Evolutionary conservation across 768 basidiomycete genomes (phyloP).

Genomic region (Hemileccinum impolitum): DNA sequence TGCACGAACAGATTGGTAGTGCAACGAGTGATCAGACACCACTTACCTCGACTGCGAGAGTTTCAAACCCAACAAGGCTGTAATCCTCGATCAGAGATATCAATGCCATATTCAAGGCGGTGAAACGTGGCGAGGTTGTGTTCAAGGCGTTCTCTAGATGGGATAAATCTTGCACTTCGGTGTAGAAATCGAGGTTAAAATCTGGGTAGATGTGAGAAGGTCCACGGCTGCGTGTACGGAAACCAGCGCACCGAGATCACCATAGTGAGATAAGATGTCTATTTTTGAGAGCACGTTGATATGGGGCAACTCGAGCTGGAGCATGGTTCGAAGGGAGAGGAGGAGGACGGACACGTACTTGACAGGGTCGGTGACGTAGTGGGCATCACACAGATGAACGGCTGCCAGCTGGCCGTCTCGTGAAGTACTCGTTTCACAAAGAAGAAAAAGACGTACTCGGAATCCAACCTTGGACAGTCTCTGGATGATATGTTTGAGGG

Average conservation of each 20-base stretch:
- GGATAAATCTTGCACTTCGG: slow-evolving; percentile 93
- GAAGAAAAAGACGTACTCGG: slow-evolving; percentile 60
- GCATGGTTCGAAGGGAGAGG: slow-evolving; percentile 91
- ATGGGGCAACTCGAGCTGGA: slow-evolving; percentile 98
- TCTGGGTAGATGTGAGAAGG: slow-evolving; percentile 44
- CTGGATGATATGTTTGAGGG: slow-evolving; percentile 74
- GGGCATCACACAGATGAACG: slow-evolving; percentile 94
- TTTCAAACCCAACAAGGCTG: slow-evolving; percentile 92
- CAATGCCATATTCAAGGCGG: slow-evolving; percentile 82
- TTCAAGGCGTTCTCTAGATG: slow-evolving; percentile 78
- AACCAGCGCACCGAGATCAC: slow-evolving; percentile 73
- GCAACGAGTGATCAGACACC: not conserved
- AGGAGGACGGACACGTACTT: slow-evolving; percentile 94
- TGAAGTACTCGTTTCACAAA: not conserved
- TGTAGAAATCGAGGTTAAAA: slow-evolving; percentile 97
- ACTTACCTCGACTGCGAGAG: slow-evolving; percentile 88
- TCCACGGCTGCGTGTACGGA: not conserved
- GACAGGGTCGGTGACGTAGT: slow-evolving; percentile 93
- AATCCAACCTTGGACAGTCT: slow-evolving; percentile 72
- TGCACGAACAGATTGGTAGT: not conserved
- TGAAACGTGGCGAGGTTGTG: slow-evolving; percentile 63
- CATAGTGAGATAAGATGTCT: slow-evolving; percentile 86
- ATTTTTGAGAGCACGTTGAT: slow-evolving; percentile 96
- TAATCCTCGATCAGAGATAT: slow-evolving; percentile 94
- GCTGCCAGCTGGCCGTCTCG: slow-evolving; percentile 66